phyloP scores from a whole-genome alignment of 768 basidiomycete species.

The Xanthoconium stramineum region DNA sequence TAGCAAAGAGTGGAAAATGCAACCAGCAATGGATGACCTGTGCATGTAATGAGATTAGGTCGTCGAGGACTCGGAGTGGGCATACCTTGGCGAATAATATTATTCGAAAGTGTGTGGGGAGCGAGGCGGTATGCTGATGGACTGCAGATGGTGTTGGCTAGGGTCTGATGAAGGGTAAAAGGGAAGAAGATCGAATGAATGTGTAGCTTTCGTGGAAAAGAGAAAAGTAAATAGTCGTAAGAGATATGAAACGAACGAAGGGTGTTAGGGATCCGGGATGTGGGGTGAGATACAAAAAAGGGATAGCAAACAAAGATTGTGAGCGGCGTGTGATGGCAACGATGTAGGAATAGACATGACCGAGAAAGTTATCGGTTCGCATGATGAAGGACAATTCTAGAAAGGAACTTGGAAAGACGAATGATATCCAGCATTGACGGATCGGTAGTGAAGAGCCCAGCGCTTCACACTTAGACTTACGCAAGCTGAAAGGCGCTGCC shows the following conservation, averaged over 20 bases:
- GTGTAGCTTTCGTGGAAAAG: neutral
- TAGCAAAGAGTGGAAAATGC: conserved; percentile 5
- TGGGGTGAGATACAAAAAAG: neutral
- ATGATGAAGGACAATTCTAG: neutral
- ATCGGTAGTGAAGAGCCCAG: conserved; percentile 5
- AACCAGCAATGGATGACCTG: conserved; percentile 1
- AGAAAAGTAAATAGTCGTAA: neutral
- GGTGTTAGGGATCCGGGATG: neutral
- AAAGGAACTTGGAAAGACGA: neutral
- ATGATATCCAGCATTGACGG: conserved; percentile 11
- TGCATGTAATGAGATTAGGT: neutral
- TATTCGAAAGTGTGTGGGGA: conserved; percentile 11
- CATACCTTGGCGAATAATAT: conserved; percentile 16
- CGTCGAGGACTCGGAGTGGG: neutral
- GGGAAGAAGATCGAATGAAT: neutral
- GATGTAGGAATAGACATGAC: neutral
- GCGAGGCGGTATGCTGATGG: neutral
- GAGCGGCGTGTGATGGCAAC: neutral
- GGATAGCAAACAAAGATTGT: conserved; percentile 2
- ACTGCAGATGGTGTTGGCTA: neutral
- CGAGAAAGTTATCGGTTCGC: neutral
- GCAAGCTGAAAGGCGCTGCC: conserved; percentile 74
- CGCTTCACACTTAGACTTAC: conserved; percentile 26
- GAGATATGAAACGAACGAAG: conserved; percentile 7
- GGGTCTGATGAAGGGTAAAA: neutral